Percentiles rank a stretch among this genome's conserved stretches.
Conservation (phyloP, 345 rosid genomes). For the Salix udensis region DNA sequence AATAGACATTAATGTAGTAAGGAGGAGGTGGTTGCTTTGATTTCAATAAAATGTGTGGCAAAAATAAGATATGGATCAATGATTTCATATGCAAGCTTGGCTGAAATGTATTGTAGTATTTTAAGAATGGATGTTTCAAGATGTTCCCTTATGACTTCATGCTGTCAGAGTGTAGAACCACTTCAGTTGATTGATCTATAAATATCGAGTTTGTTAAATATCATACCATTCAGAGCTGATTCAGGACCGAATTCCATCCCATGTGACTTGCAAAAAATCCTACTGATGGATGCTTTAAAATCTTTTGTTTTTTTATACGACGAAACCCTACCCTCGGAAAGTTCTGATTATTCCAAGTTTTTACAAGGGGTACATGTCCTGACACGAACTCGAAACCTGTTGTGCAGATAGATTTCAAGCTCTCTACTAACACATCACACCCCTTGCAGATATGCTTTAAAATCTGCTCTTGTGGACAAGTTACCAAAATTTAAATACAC, state of each 20-base stretch:
- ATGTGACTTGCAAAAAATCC: neutral
- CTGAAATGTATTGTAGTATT: neutral
- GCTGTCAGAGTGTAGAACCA: neutral
- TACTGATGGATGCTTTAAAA: neutral
- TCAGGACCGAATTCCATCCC: slow-evolving; percentile 3
- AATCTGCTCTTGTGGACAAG: slow-evolving; percentile 3
- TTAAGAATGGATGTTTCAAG: neutral
- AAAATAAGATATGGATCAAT: neutral
- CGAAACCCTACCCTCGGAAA: no score
- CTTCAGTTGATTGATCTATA: neutral
- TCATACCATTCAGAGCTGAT: neutral
- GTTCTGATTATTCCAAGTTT: no score
- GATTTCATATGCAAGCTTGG: neutral
- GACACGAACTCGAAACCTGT: no score
- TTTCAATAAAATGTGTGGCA: neutral
- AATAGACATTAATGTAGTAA: no score
- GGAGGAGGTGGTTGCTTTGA: neutral
- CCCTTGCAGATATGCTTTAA: neutral
- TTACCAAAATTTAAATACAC: slow-evolving; percentile 3
- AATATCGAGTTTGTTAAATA: no score
- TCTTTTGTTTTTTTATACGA: no score
- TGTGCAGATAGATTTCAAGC: no score
- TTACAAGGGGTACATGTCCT: fast-evolving
- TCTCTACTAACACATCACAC: no score
- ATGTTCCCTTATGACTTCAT: neutral